Base-by-base conservation (phyloP, 2,329 filamentous ascomycete genomes). In the Alternaria sp. region DNA sequence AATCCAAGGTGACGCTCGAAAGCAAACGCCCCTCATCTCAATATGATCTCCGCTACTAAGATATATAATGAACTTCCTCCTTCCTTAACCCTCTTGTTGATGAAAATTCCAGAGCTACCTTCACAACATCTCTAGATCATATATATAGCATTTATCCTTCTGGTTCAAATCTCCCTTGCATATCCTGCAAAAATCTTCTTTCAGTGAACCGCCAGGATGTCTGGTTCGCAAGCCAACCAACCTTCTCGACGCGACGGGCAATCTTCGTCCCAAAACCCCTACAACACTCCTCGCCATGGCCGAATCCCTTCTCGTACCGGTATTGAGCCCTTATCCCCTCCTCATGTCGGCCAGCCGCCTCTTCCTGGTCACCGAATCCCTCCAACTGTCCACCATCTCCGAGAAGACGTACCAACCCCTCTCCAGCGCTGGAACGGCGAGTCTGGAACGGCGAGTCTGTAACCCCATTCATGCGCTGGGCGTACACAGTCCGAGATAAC, bases 381-480 rank as follows among this genome's bases (percentile, higher is more conserved):
- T 20, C 51, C 57, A 8, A 59, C 51, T 2, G 57, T 54, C 36
- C 38, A 32, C 3, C 38, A 54, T 28, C 30, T 16, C 12, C 34
- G 24, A 4, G 38, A 54, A 22, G 22, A 54, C 7, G 32, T 16
- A 2, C 51, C 51, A 5, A 59, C 20, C 11, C 34, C 32, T 7
- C 57, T 59, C 22, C 57, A 59, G 36, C 41, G 51, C n/a, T 59
- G 51, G 32, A 30, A 46, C 11, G 57, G 51, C n/a, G 1, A 2
- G 9, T 59, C 51, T 4, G 32, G 32, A 30, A 46, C 11, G 57
- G 51, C n/a, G 1, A 2, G 9, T 59, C 51, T 4, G 32, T 49
- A 12, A 30, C 9, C 3, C 57, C 57, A 4, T 59, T 54, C 34
- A 39, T 53, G n/a, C 57, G 51, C 9, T 59, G 57, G 57, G 51